phyloP scores from a whole-genome alignment of 2,329 filamentous ascomycete species.

The Paramyrothecium roridum region DNA sequence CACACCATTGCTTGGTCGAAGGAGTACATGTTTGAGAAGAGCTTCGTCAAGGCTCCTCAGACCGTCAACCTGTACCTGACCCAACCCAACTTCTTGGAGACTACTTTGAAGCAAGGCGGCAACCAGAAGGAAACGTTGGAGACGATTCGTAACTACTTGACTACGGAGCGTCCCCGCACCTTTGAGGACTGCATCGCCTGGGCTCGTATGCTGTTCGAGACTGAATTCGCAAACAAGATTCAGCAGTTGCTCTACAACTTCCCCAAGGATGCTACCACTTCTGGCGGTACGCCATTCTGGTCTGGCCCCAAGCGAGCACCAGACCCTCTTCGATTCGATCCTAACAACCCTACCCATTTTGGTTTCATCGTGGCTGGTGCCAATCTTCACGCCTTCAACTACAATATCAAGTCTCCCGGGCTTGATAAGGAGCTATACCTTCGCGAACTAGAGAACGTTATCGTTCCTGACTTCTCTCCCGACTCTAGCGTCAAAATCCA shows the following conservation, averaged over 20 bases:
- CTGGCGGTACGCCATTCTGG: conserved; percentile 90
- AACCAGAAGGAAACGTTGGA: conserved; percentile 94
- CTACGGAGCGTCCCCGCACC: conserved; percentile 83
- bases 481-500: conserved; percentile 94
- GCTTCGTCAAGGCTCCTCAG: conserved; percentile 90
- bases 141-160: conserved; percentile 84
- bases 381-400: conserved; percentile 96
- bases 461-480: conserved; percentile 91
- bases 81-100: conserved; percentile 85
- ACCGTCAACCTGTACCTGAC: conserved; percentile 92
- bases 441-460: conserved; percentile 84
- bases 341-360: conserved; percentile 80
- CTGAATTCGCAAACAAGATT: conserved; percentile 95
- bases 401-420: conserved; percentile 85
- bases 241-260: conserved; percentile 96
- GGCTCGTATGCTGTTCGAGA: conserved; percentile 92
- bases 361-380: conserved; percentile 84
- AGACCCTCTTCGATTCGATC: conserved; percentile 84
- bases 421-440: conserved; percentile 67
- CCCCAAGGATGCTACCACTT: conserved; percentile 88
- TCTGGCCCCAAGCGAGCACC: conserved; percentile 97
- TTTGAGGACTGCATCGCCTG: conserved; percentile 97
- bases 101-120: conserved; percentile 84
- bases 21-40: conserved; percentile 84
- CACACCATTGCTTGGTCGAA: conserved; percentile 98